Evolutionary conservation across 345 rosid genomes (phyloP).

Genomic region (Physaria fendleri): DNA sequence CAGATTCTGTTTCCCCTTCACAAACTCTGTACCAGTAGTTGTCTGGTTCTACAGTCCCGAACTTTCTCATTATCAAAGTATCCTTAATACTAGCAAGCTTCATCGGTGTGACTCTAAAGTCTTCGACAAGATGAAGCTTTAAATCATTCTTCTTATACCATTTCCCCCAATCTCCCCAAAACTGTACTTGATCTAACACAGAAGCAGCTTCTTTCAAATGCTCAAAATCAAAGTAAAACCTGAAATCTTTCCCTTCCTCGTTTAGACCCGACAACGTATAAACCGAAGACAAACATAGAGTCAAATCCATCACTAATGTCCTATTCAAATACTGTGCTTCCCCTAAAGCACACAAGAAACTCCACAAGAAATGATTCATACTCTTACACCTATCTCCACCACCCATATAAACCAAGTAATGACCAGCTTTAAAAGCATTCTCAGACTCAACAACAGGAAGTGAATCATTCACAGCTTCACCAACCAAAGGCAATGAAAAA

Average conservation of each 20-base stretch:
- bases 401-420: constrained; percentile 65
- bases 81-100: constrained; percentile 57
- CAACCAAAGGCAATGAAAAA: constrained; percentile 48
- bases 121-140: constrained; percentile 66
- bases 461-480: constrained; percentile 69
- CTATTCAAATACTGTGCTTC: constrained; percentile 93
- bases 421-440: constrained; percentile 55
- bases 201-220: constrained; percentile 85
- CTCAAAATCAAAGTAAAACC: constrained; percentile 92
- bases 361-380: constrained; percentile 95
- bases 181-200: constrained; percentile 75
- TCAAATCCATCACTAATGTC: constrained; percentile 83
- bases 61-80: constrained; percentile 78
- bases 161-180: constrained; percentile 79
- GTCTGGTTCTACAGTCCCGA: constrained; percentile 84
- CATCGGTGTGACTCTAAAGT: constrained; percentile 63
- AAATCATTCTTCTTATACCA: constrained; percentile 55
- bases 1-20: constrained; percentile 77
- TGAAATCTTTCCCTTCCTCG: constrained; percentile 91
- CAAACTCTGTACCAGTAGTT: constrained; percentile 95
- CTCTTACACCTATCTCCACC: constrained; percentile 92
- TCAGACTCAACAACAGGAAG: constrained; percentile 71
- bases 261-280: constrained; percentile 64
- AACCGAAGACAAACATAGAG: constrained; percentile 64
- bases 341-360: constrained; percentile 88